phyloP scores from a whole-genome alignment of 1,139 yeast genomes.

The Blastobotrys malaysiensis region DNA sequence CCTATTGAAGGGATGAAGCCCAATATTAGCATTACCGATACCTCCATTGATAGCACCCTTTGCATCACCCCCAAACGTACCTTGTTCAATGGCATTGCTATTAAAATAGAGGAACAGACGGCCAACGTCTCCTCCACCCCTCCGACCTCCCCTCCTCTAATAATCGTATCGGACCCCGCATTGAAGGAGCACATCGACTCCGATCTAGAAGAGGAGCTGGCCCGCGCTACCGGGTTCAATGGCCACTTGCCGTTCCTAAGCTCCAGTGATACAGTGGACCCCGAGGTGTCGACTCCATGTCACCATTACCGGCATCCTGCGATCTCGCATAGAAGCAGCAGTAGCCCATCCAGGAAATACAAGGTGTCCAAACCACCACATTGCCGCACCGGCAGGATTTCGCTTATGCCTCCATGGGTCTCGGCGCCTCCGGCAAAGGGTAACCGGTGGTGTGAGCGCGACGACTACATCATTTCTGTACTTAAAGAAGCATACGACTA shows the following conservation, averaged over 20 bases:
- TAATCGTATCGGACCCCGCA: neutral
- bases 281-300: neutral
- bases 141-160: neutral
- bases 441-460: conserved; percentile 34
- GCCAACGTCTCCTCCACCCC: neutral
- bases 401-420: neutral
- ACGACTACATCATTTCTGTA: conserved; percentile 36
- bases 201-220: neutral
- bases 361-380: too few species aligned
- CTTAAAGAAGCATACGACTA: conserved; percentile 35
- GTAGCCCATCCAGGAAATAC: too few species aligned
- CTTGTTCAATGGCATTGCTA: neutral
- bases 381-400: too few species aligned
- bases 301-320: too few species aligned
- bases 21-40: neutral
- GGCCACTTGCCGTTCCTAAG: neutral
- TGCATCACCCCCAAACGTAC: neutral
- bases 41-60: neutral
- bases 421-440: neutral
- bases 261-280: neutral
- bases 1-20: neutral
- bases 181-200: neutral
- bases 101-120: neutral
- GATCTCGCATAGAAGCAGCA: too few species aligned
- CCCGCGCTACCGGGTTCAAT: neutral